Evolutionary conservation across 768 basidiomycete genomes (phyloP).

Genomic region (Asterophora lycoperdoides): DNA sequence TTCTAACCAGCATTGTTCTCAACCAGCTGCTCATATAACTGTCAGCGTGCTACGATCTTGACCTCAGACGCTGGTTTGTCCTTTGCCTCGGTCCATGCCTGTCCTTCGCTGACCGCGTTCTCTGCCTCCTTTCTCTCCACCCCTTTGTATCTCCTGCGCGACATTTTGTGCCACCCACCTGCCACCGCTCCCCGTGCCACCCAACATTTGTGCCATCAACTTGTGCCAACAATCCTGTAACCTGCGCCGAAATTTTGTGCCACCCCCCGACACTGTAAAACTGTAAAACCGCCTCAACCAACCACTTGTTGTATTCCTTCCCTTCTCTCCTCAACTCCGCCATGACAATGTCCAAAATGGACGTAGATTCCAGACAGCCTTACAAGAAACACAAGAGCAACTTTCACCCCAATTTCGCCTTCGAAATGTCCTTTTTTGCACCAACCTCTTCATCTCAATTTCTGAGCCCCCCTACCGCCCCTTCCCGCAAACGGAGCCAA

Average conservation of each 20-base stretch:
- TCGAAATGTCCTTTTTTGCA: conserved; percentile 54
- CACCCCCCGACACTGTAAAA: conserved; percentile 5
- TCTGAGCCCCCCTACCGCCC: conserved; percentile 42
- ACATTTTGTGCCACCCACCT: conserved; percentile 1
- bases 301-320: conserved; percentile 6
- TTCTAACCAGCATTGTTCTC: conserved; percentile 29
- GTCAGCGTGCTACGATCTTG: conserved; percentile 16
- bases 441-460: conserved; percentile 34
- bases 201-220: conserved; percentile 16
- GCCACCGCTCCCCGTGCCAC: conserved; percentile 3
- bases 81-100: conserved; percentile 11
- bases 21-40: conserved; percentile 28
- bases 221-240: conserved; percentile 8
- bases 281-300: conserved; percentile 11
- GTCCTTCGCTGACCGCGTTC: conserved; percentile 29
- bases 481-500: conserved; percentile 47
- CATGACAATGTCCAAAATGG: conserved; percentile 34
- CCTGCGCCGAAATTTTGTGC: conserved; percentile 7
- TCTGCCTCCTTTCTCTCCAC: conserved; percentile 11
- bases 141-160: conserved; percentile 17
- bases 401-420: conserved; percentile 23
- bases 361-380: conserved; percentile 36
- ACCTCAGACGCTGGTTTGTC: conserved; percentile 26
- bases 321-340: conserved; percentile 8
- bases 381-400: conserved; percentile 46